phyloP scores from a whole-genome alignment of 768 basidiomycete genomes.

The Boletus subcaerulescens region DNA sequence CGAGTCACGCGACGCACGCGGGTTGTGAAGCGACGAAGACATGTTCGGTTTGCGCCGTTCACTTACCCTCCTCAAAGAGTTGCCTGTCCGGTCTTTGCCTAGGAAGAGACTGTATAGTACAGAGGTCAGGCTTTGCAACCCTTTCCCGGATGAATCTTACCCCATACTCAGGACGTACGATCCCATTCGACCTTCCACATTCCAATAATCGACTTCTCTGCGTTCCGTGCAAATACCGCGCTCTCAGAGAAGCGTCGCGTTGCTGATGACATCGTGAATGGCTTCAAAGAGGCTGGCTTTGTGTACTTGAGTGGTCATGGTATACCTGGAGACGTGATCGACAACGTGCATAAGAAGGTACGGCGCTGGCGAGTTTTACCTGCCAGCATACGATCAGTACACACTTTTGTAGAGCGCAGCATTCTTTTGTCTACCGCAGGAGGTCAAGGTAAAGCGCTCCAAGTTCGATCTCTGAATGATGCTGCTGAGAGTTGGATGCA shows the following conservation, averaged over 20 bases:
- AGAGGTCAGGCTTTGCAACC: conserved; percentile 14
- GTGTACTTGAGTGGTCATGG: conserved; percentile 77
- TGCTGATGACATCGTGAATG: conserved; percentile 67
- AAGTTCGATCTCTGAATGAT: not conserved
- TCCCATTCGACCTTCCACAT: conserved; percentile 52
- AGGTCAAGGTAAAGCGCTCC: conserved; percentile 48
- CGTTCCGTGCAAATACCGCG: conserved; percentile 53
- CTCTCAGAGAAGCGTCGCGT: conserved; percentile 54
- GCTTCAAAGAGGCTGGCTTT: conserved; percentile 79
- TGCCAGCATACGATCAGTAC: not conserved
- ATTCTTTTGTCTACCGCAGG: conserved; percentile 67
- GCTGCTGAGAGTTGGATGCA: conserved; percentile 23
- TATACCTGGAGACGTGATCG: conserved; percentile 53
- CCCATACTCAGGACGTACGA: conserved; percentile 29
- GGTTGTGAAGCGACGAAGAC: not conserved
- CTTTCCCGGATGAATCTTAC: conserved; percentile 1
- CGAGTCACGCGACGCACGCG: no score
- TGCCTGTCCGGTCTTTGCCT: not conserved
- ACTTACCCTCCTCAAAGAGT: conserved; percentile 2
- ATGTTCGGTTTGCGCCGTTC: conserved; percentile 19
- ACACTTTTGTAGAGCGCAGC: conserved; percentile 55
- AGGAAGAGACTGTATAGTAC: conserved; percentile 18
- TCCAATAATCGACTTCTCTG: conserved; percentile 76
- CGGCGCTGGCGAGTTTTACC: conserved; percentile 6
- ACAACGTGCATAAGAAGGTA: conserved; percentile 66